Percentiles rank a stretch among this genome's conserved stretches.
phyloP scores from a whole-genome alignment of 192 early-diverging fungal genomes.

The Mortierella alpina region DNA sequence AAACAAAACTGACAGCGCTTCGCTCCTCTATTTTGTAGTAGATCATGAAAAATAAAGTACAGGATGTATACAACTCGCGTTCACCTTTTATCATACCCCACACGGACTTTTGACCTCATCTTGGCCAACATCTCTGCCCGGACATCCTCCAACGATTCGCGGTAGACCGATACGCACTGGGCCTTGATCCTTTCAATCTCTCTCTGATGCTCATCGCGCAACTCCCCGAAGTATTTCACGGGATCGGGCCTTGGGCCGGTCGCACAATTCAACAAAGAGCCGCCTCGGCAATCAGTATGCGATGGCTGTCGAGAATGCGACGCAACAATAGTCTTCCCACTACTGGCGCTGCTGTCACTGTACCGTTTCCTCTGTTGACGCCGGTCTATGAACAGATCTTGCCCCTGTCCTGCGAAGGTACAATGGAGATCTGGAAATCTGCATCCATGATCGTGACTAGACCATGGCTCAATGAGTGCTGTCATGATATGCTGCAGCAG shows the following conservation, averaged over 20 bases:
- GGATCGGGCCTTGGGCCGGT: background rate
- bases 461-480: background rate
- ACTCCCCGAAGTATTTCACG: constrained; percentile 2
- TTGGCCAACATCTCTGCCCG: constrained; percentile 20
- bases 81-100: background rate
- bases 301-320: background rate
- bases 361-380: background rate
- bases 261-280: background rate
- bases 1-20: too few species aligned
- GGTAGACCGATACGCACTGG: constrained; percentile 20
- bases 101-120: background rate
- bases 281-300: background rate
- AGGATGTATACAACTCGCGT: too few species aligned
- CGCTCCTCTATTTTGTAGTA: background rate
- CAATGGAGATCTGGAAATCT: background rate
- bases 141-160: constrained; percentile 18
- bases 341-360: constrained; percentile 16
- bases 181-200: constrained; percentile 27
- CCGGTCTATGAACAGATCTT: background rate
- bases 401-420: too few species aligned
- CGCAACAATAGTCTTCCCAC: constrained; percentile 11
- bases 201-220: constrained; percentile 2
- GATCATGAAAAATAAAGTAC: background rate
- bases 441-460: background rate
- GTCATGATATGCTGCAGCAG: constrained; percentile 3